These are phyloP conservation scores for Salix viminalis DNA, from an alignment of 345 rosid genomes.

Conservation along the genomic window DNA sequence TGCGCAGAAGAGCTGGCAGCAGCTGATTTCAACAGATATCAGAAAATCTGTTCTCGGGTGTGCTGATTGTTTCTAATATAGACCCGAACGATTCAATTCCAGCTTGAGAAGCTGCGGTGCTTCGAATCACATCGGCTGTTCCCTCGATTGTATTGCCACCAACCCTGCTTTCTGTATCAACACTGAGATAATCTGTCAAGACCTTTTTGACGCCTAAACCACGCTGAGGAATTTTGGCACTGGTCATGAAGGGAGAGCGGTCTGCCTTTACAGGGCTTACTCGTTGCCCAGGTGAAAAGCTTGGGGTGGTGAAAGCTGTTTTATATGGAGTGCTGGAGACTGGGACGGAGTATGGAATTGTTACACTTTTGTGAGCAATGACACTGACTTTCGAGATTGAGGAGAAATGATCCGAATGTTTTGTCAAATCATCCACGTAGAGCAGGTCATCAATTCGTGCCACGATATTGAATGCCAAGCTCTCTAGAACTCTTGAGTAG, in stretches of 20 bases:
- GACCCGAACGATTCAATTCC: slow-evolving; percentile 22
- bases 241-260: slow-evolving; percentile 42
- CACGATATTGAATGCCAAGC: slow-evolving; percentile 82
- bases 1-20: slow-evolving; percentile 1
- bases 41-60: neutral
- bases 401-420: slow-evolving; percentile 59
- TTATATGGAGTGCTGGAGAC: slow-evolving; percentile 62
- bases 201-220: slow-evolving; percentile 64
- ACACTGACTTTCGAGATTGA: slow-evolving; percentile 51
- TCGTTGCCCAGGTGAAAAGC: slow-evolving; percentile 58
- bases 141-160: slow-evolving; percentile 14
- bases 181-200: slow-evolving; percentile 58
- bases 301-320: slow-evolving; percentile 66
- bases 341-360: slow-evolving; percentile 50
- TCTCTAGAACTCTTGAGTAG: slow-evolving; percentile 88
- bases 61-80: slow-evolving; percentile 25
- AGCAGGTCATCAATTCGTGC: slow-evolving; percentile 90
- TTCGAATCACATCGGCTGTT: slow-evolving; percentile 14
- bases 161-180: slow-evolving; percentile 50
- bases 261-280: slow-evolving; percentile 65
- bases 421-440: slow-evolving; percentile 76
- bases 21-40: neutral
- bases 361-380: slow-evolving; percentile 43
- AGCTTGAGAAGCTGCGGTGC: slow-evolving; percentile 28
- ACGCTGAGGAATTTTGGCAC: slow-evolving; percentile 47